These are phyloP conservation scores for Colletotrichum sp. DNA, from an alignment of 2,329 filamentous ascomycete species.

Conservation along the genomic window DNA sequence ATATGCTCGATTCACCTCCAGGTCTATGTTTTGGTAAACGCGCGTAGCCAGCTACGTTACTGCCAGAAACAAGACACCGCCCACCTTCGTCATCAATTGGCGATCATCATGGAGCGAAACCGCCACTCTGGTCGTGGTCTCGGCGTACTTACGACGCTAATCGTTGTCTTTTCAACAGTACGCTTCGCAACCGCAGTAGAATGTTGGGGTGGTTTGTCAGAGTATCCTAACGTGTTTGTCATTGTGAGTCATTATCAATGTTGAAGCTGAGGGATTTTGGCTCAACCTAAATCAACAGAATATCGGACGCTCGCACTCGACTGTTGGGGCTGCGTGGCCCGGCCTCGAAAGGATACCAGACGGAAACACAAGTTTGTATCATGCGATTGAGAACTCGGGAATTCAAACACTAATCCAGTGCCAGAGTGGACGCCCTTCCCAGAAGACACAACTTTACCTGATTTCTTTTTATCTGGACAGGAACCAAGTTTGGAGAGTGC, in stretches of 20 bases:
- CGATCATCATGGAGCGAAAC: not conserved
- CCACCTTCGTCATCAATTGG: not conserved
- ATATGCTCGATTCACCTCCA: not conserved
- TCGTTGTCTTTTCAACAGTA: not conserved
- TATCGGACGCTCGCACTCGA: not conserved
- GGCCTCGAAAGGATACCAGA: not conserved
- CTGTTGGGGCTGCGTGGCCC: fast-evolving
- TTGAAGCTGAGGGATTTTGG: not conserved
- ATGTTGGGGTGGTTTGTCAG: not conserved
- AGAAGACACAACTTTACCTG: not conserved
- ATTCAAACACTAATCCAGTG: fast-evolving
- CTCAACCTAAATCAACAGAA: not conserved
- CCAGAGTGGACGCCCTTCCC: not conserved
- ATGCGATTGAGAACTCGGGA: fast-evolving
- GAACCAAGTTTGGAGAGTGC: not conserved
- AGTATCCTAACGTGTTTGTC: not conserved
- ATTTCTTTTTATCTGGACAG: not conserved
- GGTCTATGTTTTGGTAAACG: not conserved
- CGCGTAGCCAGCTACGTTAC: no score
- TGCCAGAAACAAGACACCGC: not conserved
- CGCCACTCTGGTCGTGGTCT: not conserved
- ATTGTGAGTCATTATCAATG: not conserved
- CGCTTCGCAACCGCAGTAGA: not conserved
- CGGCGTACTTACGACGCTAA: not conserved
- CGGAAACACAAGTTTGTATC: not conserved